Evolutionary conservation across 2,329 filamentous ascomycete species (phyloP), one percentile per base, ranked within the genome.

Genomic region (Hyphodiscus sp.): DNA sequence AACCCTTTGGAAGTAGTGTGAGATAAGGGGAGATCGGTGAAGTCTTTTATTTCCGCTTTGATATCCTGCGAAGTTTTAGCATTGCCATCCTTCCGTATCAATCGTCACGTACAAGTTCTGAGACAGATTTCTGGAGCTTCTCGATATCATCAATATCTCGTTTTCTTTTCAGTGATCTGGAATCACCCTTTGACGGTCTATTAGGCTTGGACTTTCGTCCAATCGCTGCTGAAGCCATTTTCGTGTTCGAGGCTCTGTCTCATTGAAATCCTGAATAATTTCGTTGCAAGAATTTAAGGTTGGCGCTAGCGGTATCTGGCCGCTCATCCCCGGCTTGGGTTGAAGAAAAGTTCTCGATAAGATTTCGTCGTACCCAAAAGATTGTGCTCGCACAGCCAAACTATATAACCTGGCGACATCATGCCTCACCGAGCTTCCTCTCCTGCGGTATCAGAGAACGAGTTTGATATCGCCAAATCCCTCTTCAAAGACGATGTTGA

Each of bases 21-120:
- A 50, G 91, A 97, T 52, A 99, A 79, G 16, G 94, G 94, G 0
- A 99, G 79, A 54, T 96, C 84, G 63, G 84, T 77, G 70, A 99
- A 99, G 59, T 80, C 80, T 59, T 83, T 85, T 63, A 66, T 59
- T 45, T 67, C 65, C 47, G 56, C 55, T 58, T 65, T 69, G 13
- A 55, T 56, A 53, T 69, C 66, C 67, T 69, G 43, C 20, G 41
- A 18, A 46, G 18, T 51, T 48, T 64, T 20, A 63, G 57, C 49
- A 30, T 43, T 15, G 42, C 15, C 23, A 44, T 41, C 16, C 41
- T 29, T 29, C 54, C 41, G n/a, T 30, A 53, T 20, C 11, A 10
- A 20, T 29, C 33, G 20, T 45, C 23, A 60, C 58, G 58, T 57
- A 69, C 67, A 26, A 69, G 57, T 42, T 64, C 63, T 43, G 66